These are phyloP conservation scores for Botrytis fragariae DNA, from an alignment of 2,329 filamentous ascomycete species.

Conservation along the genomic window DNA sequence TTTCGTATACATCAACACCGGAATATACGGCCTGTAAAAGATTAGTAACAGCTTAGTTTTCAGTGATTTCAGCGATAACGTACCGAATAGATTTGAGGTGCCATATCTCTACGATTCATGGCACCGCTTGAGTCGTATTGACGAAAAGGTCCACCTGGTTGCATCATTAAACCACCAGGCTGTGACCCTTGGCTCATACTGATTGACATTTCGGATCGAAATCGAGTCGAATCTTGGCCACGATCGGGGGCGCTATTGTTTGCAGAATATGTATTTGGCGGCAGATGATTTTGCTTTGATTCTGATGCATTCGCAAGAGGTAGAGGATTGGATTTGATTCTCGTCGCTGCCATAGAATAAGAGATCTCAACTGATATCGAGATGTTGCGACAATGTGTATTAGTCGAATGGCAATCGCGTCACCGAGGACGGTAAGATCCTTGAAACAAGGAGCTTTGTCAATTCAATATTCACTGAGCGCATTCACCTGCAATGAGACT, in stretches of 20 bases:
- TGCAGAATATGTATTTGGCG: conserved; percentile 27
- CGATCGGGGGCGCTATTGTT: conserved; percentile 29
- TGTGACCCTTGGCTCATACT: conserved; percentile 39
- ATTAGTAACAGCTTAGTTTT: conserved; percentile 11
- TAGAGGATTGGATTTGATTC: conserved; percentile 31
- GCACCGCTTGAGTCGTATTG: conserved; percentile 35
- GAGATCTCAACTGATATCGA: conserved; percentile 10
- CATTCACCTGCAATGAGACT: not conserved
- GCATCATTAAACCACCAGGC: conserved; percentile 38
- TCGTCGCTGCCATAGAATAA: conserved; percentile 33
- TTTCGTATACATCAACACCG: conserved; percentile 94
- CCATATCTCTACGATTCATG: conserved; percentile 29
- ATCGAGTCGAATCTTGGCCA: conserved; percentile 26
- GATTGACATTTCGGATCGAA: conserved; percentile 37
- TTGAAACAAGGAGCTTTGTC: not conserved
- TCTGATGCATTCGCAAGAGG: conserved; percentile 34
- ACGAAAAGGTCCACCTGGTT: conserved; percentile 35
- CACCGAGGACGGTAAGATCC: not conserved
- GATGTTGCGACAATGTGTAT: not conserved
- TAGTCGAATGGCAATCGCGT: conserved; percentile 21
- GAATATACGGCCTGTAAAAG: conserved; percentile 75
- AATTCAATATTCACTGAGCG: conserved; percentile 13
- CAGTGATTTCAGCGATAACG: conserved; percentile 32
- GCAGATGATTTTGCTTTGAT: conserved; percentile 35
- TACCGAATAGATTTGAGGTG: conserved; percentile 63